Base-by-base conservation (phyloP, 768 basidiomycete genomes). In the Agaricus subrufescens region DNA sequence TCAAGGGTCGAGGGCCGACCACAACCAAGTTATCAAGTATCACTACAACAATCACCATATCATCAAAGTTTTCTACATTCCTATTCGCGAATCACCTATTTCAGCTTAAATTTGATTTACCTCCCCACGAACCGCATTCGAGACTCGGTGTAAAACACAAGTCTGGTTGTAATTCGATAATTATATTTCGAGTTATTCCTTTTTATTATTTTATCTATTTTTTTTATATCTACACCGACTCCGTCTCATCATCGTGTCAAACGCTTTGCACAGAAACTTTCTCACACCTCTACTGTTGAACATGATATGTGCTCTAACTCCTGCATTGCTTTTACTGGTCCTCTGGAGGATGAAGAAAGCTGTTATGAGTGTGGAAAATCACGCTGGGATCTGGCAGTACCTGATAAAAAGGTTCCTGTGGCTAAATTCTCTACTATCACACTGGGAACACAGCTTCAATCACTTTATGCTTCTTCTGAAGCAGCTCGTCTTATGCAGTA, bases 221-320 rank as follows among this genome's bases (percentile, higher is more conserved):
- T 19, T 19, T 19, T 19, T 19, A 19, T 19, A 19, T 19, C 19
- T 19, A 19, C 19, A 19, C 19, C 19, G 19, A 19, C 19, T 19
- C 19, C 19, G 19, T 19, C 19, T 19, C 19, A 19, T 19, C 19
- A 19, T n/a, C 58, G 63, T 30, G 55, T 74, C 46, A 67, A 71
- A 46, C 40, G 62, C 2, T 48, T 50, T 2, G 57, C 75, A 4
- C 54, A 58, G 10, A 29, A 67, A 2, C 48, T 74, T 14, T 74
- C 65, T 14, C 72, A 75, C 0, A 58, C 81, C 2, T 46, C 63
- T 7, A 42, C 71, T 0, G 57, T 80, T 5, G 45, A 60, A 0
- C 45, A 68, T 23, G 72, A 81, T 56, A 81, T 80, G 76, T 81
- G 78, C 48, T 54, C 63, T 0, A 67, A 76, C 4, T 62, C 63